A percentile compares a stretch with the other conserved stretches of the same genome.
phyloP scores from a whole-genome alignment of 169 alveolate species.

The Cryptosporidium sp. region DNA sequence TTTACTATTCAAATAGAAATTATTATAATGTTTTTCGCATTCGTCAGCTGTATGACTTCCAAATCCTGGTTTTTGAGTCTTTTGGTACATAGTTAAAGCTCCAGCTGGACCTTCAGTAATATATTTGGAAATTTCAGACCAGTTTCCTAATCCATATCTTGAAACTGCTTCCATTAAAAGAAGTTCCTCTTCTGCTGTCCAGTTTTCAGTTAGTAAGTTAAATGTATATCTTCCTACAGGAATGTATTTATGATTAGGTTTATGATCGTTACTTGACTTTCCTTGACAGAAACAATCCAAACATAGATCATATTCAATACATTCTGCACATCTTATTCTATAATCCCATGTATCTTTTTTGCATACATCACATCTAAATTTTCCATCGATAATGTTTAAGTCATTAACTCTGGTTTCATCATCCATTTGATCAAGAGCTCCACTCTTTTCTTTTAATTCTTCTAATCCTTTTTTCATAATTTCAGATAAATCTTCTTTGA shows the following conservation, averaged over 20 bases:
- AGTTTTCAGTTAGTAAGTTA: constrained; percentile 84
- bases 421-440: neutral
- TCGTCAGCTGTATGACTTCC: constrained; percentile 81
- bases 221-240: constrained; percentile 90
- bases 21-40: constrained; percentile 86
- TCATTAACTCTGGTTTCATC: constrained; percentile 9
- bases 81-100: constrained; percentile 43
- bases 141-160: constrained; percentile 92
- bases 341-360: constrained; percentile 74
- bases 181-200: constrained; percentile 93
- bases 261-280: constrained; percentile 85
- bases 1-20: constrained; percentile 82
- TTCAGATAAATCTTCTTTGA: constrained; percentile 47
- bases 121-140: constrained; percentile 81
- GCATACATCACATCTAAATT: constrained; percentile 72
- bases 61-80: constrained; percentile 57
- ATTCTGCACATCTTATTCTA: constrained; percentile 91
- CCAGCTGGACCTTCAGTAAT: constrained; percentile 75
- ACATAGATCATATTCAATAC: constrained; percentile 89
- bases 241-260: constrained; percentile 86
- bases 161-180: constrained; percentile 90
- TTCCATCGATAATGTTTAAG: constrained; percentile 66
- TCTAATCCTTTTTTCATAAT: constrained; percentile 9
- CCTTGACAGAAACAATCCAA: constrained; percentile 90
- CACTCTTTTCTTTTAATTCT: constrained; percentile 16